phyloP scores from a whole-genome alignment of 169 alveolate species.

The Haemoproteus tartakovskyi region DNA sequence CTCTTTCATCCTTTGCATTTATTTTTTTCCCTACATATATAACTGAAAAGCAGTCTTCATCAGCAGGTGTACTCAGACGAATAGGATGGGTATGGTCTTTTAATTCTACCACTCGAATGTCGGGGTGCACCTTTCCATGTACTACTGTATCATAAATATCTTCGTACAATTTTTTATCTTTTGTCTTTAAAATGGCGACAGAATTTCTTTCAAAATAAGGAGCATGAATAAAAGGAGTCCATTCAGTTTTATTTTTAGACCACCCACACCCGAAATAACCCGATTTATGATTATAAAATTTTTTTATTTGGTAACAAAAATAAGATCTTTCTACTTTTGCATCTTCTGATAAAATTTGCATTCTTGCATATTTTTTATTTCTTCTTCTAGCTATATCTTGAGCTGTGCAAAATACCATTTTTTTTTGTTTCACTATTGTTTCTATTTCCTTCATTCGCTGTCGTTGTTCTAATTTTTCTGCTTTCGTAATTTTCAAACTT shows the following conservation, averaged over 20 bases:
- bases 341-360: conserved; percentile 57
- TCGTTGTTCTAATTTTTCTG: conserved; percentile 13
- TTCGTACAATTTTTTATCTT: conserved; percentile 66
- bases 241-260: conserved; percentile 57
- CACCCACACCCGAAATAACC: conserved; percentile 66
- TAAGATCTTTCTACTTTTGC: conserved; percentile 53
- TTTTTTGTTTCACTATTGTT: conserved; percentile 26
- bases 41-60: conserved; percentile 84
- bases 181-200: conserved; percentile 59
- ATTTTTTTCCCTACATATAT: conserved; percentile 82
- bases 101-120: conserved; percentile 77
- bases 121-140: conserved; percentile 81
- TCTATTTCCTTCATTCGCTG: conserved; percentile 10
- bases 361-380: conserved; percentile 49
- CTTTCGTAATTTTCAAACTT: conserved; percentile 1
- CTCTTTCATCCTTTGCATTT: conserved; percentile 68
- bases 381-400: conserved; percentile 60
- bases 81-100: conserved; percentile 85
- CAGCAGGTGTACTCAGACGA: conserved; percentile 83
- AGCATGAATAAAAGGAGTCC: conserved; percentile 68
- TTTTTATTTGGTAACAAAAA: conserved; percentile 64
- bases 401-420: conserved; percentile 47
- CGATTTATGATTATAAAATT: conserved; percentile 42
- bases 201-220: conserved; percentile 59
- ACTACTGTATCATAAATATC: conserved; percentile 71